Evolutionary conservation across 805 yeast species (phyloP).

Genomic region (Candida peoriensis): DNA sequence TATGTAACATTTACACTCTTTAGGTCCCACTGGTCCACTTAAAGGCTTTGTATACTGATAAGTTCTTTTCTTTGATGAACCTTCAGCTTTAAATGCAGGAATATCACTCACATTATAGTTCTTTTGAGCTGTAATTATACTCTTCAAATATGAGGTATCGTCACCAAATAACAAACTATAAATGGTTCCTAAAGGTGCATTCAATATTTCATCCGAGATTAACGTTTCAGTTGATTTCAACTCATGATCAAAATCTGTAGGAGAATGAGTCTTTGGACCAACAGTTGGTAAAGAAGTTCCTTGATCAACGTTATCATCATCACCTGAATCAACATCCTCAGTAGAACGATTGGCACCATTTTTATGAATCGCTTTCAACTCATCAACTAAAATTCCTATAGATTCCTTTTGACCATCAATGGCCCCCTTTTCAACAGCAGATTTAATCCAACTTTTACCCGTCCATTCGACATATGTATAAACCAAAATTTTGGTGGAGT

Average conservation of each 20-base stretch:
- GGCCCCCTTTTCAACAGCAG: constrained; percentile 70
- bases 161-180: constrained; percentile 57
- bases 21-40: constrained; percentile 84
- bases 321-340: constrained; percentile 13
- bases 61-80: constrained; percentile 33
- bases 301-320: constrained; percentile 15
- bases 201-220: constrained; percentile 42
- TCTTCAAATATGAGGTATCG: constrained; percentile 43
- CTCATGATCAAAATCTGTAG: constrained; percentile 39
- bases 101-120: constrained; percentile 50
- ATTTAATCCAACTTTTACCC: constrained; percentile 73
- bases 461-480: constrained; percentile 63
- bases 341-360: constrained; percentile 1
- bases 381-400: constrained; percentile 40
- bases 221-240: constrained; percentile 47
- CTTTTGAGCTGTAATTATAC: constrained; percentile 50
- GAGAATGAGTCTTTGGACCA: constrained; percentile 37
- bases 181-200: constrained; percentile 65
- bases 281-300: constrained; percentile 23
- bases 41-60: constrained; percentile 73
- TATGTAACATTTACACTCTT: constrained; percentile 69
- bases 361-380: constrained; percentile 25
- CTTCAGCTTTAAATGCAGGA: constrained; percentile 34
- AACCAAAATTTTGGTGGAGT: constrained; percentile 46
- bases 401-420: constrained; percentile 68